These are phyloP conservation scores for Ceratonia siliqua DNA, from an alignment of 306 rosid genomes.

Conservation along the genomic window DNA sequence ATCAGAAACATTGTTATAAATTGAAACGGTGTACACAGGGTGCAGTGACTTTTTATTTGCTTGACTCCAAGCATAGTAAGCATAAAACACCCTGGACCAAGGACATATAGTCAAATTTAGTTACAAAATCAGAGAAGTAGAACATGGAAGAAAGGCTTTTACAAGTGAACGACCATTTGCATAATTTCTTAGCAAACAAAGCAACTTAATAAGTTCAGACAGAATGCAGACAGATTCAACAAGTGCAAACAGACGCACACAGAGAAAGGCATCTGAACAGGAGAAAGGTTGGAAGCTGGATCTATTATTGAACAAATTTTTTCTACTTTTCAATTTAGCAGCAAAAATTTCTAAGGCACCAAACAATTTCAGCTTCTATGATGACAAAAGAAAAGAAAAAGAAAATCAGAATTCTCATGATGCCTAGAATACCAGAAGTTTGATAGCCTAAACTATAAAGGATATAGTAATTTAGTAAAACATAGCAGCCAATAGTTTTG, in stretches of 20 bases:
- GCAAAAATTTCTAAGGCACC: not conserved
- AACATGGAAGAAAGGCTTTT: conserved; percentile 22
- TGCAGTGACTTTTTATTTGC: conserved; percentile 15
- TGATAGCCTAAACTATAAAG: not conserved
- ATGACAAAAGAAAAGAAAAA: not conserved
- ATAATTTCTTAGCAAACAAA: conserved; percentile 21
- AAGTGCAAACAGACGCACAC: not conserved
- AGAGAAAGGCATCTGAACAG: not conserved
- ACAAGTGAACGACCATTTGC: not conserved
- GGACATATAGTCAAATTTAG: conserved; percentile 4
- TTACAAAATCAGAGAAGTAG: not conserved
- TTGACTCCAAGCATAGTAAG: not conserved
- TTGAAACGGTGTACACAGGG: not conserved
- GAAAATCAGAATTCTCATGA: not conserved
- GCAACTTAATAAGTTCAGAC: conserved; percentile 6
- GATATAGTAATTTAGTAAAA: not conserved
- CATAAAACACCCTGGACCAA: not conserved
- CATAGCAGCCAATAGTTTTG: not conserved
- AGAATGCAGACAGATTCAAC: not conserved
- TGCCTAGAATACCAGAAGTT: not conserved
- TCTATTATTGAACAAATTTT: not conserved
- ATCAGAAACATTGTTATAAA: conserved; percentile 3
- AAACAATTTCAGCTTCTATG: not conserved
- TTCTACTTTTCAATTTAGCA: not conserved
- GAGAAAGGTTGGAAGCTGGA: not conserved